Percentiles rank a stretch among this genome's conserved stretches.
Conservation (phyloP, 139 green algal species). For the Picochlorum sp. region DNA sequence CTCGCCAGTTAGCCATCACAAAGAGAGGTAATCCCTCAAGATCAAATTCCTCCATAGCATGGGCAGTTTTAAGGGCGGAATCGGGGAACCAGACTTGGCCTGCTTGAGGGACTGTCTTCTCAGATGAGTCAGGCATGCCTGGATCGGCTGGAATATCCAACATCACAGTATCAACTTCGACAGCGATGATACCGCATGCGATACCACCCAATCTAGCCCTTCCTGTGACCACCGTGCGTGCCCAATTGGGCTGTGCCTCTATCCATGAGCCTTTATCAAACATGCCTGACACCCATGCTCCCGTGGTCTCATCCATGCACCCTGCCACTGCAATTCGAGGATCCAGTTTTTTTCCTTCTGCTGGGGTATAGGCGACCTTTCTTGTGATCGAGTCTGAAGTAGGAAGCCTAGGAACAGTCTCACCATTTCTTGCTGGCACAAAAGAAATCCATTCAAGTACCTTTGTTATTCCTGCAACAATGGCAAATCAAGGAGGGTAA, state of each 20-base stretch:
- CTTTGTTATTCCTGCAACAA: constrained; percentile 31
- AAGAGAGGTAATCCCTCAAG: constrained; percentile 91
- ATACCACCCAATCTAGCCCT: constrained; percentile 86
- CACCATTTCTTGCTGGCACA: constrained; percentile 47
- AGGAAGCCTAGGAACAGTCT: constrained; percentile 36
- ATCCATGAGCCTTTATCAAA: constrained; percentile 84
- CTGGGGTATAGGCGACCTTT: constrained; percentile 49
- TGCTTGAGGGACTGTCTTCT: constrained; percentile 34
- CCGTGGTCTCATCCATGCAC: not conserved
- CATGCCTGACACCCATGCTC: constrained; percentile 57
- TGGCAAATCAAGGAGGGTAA: not conserved
- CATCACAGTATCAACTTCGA: constrained; percentile 78
- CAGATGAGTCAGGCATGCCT: constrained; percentile 22
- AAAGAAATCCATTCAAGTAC: constrained; percentile 63
- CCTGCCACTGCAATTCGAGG: constrained; percentile 63
- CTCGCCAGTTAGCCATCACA: constrained; percentile 97
- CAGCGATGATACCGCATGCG: constrained; percentile 84
- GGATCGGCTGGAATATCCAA: constrained; percentile 85
- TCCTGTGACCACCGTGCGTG: constrained; percentile 82
- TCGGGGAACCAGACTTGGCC: constrained; percentile 97
- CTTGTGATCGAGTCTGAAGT: constrained; percentile 52
- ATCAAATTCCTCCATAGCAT: constrained; percentile 95
- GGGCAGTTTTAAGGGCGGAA: constrained; percentile 89
- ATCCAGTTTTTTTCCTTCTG: constrained; percentile 66
- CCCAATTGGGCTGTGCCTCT: constrained; percentile 79